Percentiles rank a stretch among this genome's conserved stretches.
Evolutionary conservation across 129 eudicot genomes (phyloP).

Genomic region (Glebionis coronaria): DNA sequence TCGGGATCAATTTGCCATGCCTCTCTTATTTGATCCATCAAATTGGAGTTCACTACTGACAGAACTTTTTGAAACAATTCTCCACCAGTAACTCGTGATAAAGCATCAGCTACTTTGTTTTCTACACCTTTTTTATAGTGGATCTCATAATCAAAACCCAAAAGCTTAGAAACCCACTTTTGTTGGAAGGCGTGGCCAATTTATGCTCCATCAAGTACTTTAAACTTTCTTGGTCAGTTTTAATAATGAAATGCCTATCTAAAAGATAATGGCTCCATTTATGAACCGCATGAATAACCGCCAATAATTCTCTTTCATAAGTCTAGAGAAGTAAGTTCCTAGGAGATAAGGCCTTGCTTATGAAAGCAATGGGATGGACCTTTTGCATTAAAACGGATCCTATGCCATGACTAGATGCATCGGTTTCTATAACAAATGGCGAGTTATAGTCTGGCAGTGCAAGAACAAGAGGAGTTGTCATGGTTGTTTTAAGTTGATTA

Average conservation of each 20-base stretch:
- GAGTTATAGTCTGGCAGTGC: too few relatives aligned
- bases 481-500: too few relatives aligned
- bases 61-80: too few relatives aligned
- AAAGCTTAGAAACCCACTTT: neutral
- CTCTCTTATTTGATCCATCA: too few relatives aligned
- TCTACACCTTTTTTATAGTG: neutral
- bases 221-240: neutral
- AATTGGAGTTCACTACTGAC: too few relatives aligned
- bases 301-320: neutral
- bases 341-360: neutral
- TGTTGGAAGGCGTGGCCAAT: neutral
- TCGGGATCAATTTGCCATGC: too few relatives aligned
- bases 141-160: neutral
- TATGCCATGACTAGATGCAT: neutral
- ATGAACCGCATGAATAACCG: neutral
- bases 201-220: too few relatives aligned
- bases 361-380: neutral
- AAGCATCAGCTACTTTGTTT: neutral
- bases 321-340: neutral
- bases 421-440: slow-evolving; percentile 8
- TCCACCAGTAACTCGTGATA: neutral
- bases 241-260: neutral
- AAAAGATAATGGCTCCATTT: neutral
- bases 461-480: too few relatives aligned
- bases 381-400: slow-evolving; percentile 16